Evolutionary conservation across 306 rosid species (phyloP).

Genomic region (Pachyrhizus erosus): DNA sequence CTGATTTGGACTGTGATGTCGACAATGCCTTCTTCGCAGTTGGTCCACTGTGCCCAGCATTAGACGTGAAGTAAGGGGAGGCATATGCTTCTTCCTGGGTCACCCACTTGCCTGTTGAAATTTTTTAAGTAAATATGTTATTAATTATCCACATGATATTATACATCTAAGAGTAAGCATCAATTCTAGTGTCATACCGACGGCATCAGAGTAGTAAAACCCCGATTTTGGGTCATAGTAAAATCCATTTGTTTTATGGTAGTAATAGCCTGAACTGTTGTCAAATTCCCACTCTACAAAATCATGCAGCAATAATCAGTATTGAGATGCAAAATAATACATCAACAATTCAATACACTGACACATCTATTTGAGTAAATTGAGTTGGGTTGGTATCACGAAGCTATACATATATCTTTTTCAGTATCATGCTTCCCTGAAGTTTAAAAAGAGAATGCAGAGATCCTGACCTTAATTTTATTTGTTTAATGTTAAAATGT

Average conservation of each 20-base stretch:
- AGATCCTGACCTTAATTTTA: neutral
- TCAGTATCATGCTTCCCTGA: neutral
- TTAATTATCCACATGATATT: constrained; percentile 25
- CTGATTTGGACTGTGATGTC: constrained; percentile 51
- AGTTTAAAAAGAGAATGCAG: neutral
- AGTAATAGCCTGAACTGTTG: constrained; percentile 84
- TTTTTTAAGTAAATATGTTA: constrained; percentile 45
- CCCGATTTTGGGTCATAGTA: constrained; percentile 82
- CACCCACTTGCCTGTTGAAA: constrained; percentile 91
- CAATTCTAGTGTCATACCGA: constrained; percentile 57
- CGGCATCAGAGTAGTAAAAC: constrained; percentile 86
- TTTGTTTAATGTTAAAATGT: neutral
- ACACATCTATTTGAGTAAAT: neutral
- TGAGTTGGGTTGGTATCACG: constrained; percentile 4
- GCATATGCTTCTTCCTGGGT: constrained; percentile 92
- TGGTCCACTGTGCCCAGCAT: constrained; percentile 51
- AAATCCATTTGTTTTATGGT: constrained; percentile 83
- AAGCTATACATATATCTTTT: neutral
- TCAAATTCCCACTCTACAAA: constrained; percentile 89
- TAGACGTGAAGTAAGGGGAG: constrained; percentile 69
- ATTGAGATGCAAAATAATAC: constrained; percentile 36
- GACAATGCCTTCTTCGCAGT: constrained; percentile 51
- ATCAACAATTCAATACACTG: constrained; percentile 1
- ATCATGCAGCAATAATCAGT: constrained; percentile 60
- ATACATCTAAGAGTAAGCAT: constrained; percentile 15